Percentiles rank a stretch among this genome's conserved stretches.
These are phyloP conservation scores for Naganishia kalamii DNA, from an alignment of 768 basidiomycete species.

Conservation along the genomic window DNA sequence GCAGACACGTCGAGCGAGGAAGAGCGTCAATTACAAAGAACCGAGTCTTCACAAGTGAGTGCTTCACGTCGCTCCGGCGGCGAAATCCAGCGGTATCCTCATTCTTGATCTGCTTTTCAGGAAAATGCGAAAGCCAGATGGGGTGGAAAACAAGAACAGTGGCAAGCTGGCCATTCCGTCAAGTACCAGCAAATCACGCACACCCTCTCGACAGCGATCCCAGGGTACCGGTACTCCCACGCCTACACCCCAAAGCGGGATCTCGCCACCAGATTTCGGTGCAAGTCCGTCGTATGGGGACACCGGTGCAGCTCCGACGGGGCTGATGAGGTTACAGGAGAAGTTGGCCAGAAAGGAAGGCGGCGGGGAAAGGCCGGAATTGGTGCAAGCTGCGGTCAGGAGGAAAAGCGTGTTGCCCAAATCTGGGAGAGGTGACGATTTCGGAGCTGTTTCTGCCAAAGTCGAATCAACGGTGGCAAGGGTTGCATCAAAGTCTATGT, in stretches of 20 bases:
- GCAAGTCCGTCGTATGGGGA: background rate
- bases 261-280: background rate
- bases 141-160: slow-evolving; percentile 1
- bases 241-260: background rate
- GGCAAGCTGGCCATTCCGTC: slow-evolving; percentile 2
- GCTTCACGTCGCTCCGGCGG: background rate
- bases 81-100: background rate
- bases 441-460: background rate
- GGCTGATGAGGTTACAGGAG: slow-evolving; percentile 9
- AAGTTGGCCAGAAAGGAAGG: slow-evolving; percentile 5
- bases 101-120: slow-evolving; percentile 20
- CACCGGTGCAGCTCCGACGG: background rate
- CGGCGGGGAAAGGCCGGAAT: slow-evolving; percentile 17
- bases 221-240: slow-evolving; percentile 1
- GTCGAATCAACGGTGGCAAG: background rate
- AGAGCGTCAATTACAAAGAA: slow-evolving; percentile 44
- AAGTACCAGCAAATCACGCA: slow-evolving; percentile 5
- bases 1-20: slow-evolving; percentile 30
- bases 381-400: slow-evolving; percentile 28
- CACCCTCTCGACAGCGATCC: slow-evolving; percentile 8
- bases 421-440: slow-evolving; percentile 2
- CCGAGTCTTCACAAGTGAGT: slow-evolving; percentile 41
- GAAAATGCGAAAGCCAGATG: slow-evolving; percentile 44
- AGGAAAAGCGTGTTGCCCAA: slow-evolving; percentile 33
- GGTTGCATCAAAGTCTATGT: background rate